These are phyloP conservation scores for Fraxinus paxiana DNA, from an alignment of 305 asterid genomes.

Conservation along the genomic window DNA sequence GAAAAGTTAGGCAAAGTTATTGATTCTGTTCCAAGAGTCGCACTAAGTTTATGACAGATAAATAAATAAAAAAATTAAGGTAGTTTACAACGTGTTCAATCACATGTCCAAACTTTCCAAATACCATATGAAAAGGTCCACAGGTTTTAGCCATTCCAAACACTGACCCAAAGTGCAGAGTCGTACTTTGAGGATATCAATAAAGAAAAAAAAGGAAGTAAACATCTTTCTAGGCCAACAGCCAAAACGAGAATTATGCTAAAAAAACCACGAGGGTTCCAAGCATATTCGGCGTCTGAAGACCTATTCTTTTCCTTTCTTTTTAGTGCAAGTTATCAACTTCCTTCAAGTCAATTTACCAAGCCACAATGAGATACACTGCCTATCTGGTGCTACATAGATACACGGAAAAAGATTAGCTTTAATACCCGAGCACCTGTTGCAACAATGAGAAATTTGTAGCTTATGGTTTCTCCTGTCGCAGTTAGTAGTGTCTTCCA, in stretches of 20 bases:
- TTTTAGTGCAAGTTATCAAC: neutral
- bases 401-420: constrained; percentile 25
- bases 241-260: neutral
- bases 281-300: neutral
- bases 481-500: constrained; percentile 76
- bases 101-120: no score
- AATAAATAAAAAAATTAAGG: no score
- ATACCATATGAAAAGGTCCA: no score
- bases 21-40: neutral
- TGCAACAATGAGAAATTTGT: constrained; percentile 83
- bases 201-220: neutral
- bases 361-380: constrained; percentile 5
- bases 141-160: no score
- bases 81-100: no score
- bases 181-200: neutral
- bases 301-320: neutral
- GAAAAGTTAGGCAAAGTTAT: neutral
- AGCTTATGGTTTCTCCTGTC: constrained; percentile 92
- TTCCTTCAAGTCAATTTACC: neutral
- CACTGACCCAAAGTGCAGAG: neutral
- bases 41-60: neutral
- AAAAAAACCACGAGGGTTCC: neutral
- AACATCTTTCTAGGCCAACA: constrained; percentile 3
- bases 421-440: constrained; percentile 97
- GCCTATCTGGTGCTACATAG: constrained; percentile 18